Base-by-base conservation (phyloP, 139 green algal genomes). In the Protoeuglena noctilucae region DNA sequence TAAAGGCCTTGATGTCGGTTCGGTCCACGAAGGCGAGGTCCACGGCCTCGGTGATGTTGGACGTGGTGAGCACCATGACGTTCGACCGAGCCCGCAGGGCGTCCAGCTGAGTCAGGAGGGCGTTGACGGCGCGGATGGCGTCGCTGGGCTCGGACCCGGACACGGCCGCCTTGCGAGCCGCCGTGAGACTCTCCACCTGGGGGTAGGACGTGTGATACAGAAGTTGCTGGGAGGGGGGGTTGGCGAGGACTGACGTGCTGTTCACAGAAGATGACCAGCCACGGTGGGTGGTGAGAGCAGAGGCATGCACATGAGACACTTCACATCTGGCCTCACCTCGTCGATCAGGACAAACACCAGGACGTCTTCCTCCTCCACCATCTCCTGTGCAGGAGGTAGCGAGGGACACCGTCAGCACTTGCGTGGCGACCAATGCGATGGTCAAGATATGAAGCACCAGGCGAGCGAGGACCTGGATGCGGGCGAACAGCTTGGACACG, bases 341-440 rank as follows among this genome's bases (percentile, higher is more conserved):
- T 94, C 88, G 19, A 98, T 88, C 3, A 98, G 73, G 18, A 98
- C 82, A 74, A 97, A 96, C 40, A 97, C 81, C 3, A 98, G 75
- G 2, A 60, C 59, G 29, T 83, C 71, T 2, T 64, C 48, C n/a
- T 95, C 86, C 43, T 96, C 86, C 41, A 93, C 61, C 29, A 86
- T 59, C 54, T 93, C 84, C 25, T 71, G 69, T 51, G n/a, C n/a
- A n/a, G n/a, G n/a, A n/a, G n/a, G n/a, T n/a, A n/a, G n/a, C n/a
- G n/a, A n/a, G n/a, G n/a, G n/a, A n/a, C 53, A 96, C 93, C 52
- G 81, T 77, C 2, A 63, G 28, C 57, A 95, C 95, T 27, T 94
- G 73, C 47, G 73, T 73, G 48, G 53, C 40, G 7, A 89, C 77
- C 52, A 71, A 46, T 23, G 40, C 53, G 53, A 25, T 19, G 22